Evolutionary conservation across 2,329 filamentous ascomycete species (phyloP).

Genomic region (Clonostachys byssicola): DNA sequence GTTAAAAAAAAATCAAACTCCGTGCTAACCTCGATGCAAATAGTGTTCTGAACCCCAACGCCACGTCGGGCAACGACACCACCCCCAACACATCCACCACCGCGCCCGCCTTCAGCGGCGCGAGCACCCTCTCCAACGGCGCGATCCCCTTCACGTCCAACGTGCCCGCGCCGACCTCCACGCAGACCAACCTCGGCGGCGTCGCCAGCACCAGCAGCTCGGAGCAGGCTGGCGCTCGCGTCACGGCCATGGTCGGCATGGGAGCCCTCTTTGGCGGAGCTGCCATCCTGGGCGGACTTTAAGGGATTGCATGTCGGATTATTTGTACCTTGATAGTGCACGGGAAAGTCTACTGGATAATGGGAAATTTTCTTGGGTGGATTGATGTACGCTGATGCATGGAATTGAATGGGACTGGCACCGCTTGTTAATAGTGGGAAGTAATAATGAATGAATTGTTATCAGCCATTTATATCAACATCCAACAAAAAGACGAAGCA

Average conservation of each 20-base stretch:
- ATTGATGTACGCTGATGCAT: no score
- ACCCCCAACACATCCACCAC: constrained; percentile 35
- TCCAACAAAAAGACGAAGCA: no score
- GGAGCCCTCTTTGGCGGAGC: constrained; percentile 14
- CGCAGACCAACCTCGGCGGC: background rate
- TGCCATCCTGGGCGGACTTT: constrained; percentile 7
- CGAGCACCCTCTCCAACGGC: constrained; percentile 36
- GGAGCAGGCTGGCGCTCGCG: constrained; percentile 10
- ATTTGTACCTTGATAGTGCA: background rate
- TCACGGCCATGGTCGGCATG: constrained; percentile 14
- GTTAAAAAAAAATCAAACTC: background rate
- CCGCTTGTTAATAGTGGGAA: no score
- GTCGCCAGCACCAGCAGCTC: background rate
- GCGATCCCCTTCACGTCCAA: constrained; percentile 51
- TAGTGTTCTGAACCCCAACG: constrained; percentile 36
- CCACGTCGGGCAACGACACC: constrained; percentile 12
- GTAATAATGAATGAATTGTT: no score
- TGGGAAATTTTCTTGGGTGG: no score
- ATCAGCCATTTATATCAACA: no score
- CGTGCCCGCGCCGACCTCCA: constrained; percentile 17
- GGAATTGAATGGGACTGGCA: no score
- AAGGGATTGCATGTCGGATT: background rate
- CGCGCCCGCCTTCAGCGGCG: constrained; percentile 46
- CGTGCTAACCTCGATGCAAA: background rate
- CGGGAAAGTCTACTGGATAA: background rate